Evolutionary conservation across 1,284 basidiomycete genomes (phyloP).

Genomic region (Boletus smithii): DNA sequence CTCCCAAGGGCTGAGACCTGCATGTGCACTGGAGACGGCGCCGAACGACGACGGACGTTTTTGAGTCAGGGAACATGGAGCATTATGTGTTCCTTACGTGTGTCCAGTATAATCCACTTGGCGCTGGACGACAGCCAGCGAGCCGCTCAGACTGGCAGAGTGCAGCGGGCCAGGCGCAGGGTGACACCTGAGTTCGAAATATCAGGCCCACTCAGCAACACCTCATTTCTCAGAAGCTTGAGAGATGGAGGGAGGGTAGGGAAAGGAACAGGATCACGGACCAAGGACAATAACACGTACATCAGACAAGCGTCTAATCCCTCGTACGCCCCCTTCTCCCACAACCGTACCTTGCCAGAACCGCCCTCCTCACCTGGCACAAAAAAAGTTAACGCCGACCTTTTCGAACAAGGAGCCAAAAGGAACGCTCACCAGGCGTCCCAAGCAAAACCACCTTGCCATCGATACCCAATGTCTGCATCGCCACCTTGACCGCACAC

Average conservation of each 20-base stretch:
- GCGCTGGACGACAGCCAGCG: conserved; percentile 49
- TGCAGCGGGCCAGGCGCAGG: conserved; percentile 55
- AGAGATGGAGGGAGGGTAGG: neutral
- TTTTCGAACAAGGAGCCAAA: neutral
- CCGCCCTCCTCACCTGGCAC: conserved; percentile 67
- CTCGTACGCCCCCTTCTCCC: conserved; percentile 63
- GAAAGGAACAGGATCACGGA: neutral
- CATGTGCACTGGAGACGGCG: conserved; percentile 54
- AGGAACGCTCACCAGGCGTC: conserved; percentile 54
- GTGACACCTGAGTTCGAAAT: conserved; percentile 48
- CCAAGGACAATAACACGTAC: conserved; percentile 34
- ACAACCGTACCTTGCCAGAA: conserved; percentile 61
- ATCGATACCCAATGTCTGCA: conserved; percentile 54
- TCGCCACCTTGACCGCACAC: conserved; percentile 54
- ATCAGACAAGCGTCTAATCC: conserved; percentile 67
- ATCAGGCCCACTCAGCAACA: neutral
- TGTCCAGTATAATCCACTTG: conserved; percentile 55
- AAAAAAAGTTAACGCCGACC: neutral
- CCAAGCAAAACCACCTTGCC: conserved; percentile 70
- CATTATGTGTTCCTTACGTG: conserved; percentile 41
- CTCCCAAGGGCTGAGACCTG: conserved; percentile 69
- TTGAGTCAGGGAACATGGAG: neutral
- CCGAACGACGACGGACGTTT: neutral
- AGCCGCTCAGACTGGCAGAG: conserved; percentile 49
- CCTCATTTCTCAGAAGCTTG: neutral